Conservation (phyloP, 805 yeast species). For the Jamesozyma rosinii region DNA sequence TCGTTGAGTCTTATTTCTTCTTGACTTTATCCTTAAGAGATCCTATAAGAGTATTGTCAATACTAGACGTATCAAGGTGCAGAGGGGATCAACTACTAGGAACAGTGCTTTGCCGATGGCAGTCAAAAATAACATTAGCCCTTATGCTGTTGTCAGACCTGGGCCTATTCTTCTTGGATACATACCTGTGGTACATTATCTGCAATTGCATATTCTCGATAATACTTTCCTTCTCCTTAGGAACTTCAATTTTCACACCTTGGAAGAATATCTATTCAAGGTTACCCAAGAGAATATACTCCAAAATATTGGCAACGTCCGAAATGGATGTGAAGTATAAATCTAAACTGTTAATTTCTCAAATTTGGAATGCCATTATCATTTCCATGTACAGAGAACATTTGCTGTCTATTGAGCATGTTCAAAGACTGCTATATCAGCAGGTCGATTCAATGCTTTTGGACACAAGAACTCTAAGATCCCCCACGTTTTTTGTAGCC, state of each 20-base stretch:
- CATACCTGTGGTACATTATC: constrained; percentile 77
- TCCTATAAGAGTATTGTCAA: constrained; percentile 59
- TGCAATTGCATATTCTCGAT: constrained; percentile 72
- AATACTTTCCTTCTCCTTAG: constrained; percentile 58
- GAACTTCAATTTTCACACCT: constrained; percentile 81
- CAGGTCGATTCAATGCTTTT: constrained; percentile 32
- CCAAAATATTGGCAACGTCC: constrained; percentile 52
- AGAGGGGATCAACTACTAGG: constrained; percentile 54
- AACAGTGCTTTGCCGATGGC: constrained; percentile 41
- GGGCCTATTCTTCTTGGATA: constrained; percentile 65
- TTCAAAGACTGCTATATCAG: constrained; percentile 54
- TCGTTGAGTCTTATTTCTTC: constrained; percentile 70
- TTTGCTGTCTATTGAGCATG: constrained; percentile 62
- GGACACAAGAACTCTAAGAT: constrained; percentile 41
- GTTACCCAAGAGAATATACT: constrained; percentile 64
- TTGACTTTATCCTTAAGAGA: constrained; percentile 63
- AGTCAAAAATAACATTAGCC: constrained; percentile 46
- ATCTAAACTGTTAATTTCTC: constrained; percentile 52
- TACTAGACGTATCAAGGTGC: constrained; percentile 48
- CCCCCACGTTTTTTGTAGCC: constrained; percentile 70
- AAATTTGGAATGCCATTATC: constrained; percentile 77
- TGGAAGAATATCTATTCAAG: constrained; percentile 76
- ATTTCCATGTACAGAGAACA: constrained; percentile 79
- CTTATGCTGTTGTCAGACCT: constrained; percentile 54
- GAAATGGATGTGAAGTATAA: constrained; percentile 40